These are phyloP conservation scores for Plectosphaerella sp. DNA, from an alignment of 2,329 filamentous ascomycete species.

Conservation along the genomic window DNA sequence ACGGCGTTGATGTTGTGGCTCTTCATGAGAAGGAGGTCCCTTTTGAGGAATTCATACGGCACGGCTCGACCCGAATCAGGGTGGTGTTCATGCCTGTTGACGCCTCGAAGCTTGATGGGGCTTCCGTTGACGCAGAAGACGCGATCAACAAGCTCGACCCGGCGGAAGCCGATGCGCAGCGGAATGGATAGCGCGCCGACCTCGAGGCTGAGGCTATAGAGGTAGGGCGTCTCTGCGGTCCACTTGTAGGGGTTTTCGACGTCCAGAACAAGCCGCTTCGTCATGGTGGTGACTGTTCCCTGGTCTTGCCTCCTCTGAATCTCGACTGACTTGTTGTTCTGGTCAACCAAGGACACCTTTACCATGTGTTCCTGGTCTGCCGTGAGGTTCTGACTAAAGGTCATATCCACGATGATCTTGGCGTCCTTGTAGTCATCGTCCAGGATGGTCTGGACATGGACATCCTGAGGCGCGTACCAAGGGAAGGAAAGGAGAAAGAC, in stretches of 20 bases:
- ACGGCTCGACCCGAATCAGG: constrained; percentile 58
- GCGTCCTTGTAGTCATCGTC: constrained; percentile 51
- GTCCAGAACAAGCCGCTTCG: constrained; percentile 19
- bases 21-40: constrained; percentile 64
- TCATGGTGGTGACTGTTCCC: neutral
- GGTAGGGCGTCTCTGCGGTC: constrained; percentile 63
- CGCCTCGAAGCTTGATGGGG: constrained; percentile 61
- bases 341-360: no score
- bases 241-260: constrained; percentile 55
- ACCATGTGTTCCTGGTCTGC: constrained; percentile 13
- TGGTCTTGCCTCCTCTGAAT: no score
- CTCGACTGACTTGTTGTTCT: no score
- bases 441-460: constrained; percentile 51
- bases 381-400: constrained; percentile 29
- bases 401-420: constrained; percentile 40
- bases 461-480: constrained; percentile 47
- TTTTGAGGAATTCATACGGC: constrained; percentile 53
- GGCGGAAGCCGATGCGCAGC: constrained; percentile 61
- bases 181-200: constrained; percentile 32
- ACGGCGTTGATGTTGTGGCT: constrained; percentile 66
- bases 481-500: constrained; percentile 62
- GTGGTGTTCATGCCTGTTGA: constrained; percentile 69
- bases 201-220: constrained; percentile 48
- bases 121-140: constrained; percentile 62
- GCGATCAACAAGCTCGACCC: constrained; percentile 55